phyloP scores from a whole-genome alignment of 1,284 basidiomycete genomes.

The Moniliophthora roreri region DNA sequence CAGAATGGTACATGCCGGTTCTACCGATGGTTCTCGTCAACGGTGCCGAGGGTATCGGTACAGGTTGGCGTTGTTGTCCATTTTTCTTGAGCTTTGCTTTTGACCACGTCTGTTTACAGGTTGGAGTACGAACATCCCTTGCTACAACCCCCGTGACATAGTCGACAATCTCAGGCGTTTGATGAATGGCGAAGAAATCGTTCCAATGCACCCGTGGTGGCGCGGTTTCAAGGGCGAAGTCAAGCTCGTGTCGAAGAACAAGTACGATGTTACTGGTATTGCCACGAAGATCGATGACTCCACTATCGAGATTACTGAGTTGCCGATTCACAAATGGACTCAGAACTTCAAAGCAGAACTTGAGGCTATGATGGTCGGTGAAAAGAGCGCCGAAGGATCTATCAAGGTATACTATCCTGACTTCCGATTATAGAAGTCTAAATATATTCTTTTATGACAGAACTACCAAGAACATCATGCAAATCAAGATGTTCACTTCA shows the following conservation, averaged over 20 bases:
- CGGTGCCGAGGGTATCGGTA: conserved; percentile 97
- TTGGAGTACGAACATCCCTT: conserved; percentile 94
- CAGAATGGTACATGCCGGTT: conserved; percentile 93
- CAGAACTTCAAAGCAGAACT: conserved; percentile 90
- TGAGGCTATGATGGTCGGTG: conserved; percentile 70
- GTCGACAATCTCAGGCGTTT: conserved; percentile 86
- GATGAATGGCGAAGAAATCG: conserved; percentile 85
- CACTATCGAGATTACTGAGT: conserved; percentile 93
- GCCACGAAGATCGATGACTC: conserved; percentile 81
- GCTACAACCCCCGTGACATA: conserved; percentile 92
- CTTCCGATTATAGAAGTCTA: no score
- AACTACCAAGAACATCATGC: conserved; percentile 97
- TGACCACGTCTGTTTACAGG: conserved; percentile 45
- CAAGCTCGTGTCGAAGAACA: conserved; percentile 79
- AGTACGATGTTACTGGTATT: conserved; percentile 84
- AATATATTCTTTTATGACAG: no score
- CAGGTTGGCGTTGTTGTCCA: conserved; percentile 51
- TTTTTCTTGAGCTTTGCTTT: neutral
- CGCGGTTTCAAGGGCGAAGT: conserved; percentile 92
- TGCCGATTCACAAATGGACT: conserved; percentile 97
- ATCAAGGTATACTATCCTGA: conserved; percentile 52
- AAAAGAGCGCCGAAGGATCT: conserved; percentile 64
- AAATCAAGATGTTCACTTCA: conserved; percentile 90
- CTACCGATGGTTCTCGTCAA: conserved; percentile 92
- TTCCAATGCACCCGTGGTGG: conserved; percentile 96